Percentiles rank a stretch among this genome's conserved stretches.
Evolutionary conservation across 192 early-diverging fungal genomes (phyloP).

Genomic region (Geranomyces variabilis): DNA sequence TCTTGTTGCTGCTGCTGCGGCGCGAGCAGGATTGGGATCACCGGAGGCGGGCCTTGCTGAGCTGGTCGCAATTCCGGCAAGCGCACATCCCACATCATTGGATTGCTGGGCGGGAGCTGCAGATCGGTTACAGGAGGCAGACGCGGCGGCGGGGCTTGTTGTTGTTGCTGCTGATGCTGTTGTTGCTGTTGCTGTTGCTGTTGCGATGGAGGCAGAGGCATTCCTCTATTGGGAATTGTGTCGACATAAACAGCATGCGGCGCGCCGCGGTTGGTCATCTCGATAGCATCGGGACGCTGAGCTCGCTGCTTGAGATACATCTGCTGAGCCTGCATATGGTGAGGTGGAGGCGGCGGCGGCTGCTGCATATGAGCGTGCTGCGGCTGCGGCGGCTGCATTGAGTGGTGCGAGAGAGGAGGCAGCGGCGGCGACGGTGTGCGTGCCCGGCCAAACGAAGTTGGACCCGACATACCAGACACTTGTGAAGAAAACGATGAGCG

Average conservation of each 20-base stretch:
- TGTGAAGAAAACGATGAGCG: constrained; percentile 7
- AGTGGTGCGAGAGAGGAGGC: background rate
- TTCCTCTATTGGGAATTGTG: no score
- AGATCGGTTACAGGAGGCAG: background rate
- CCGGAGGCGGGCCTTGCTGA: background rate
- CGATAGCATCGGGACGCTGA: no score
- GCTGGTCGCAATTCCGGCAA: background rate
- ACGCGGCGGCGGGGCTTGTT: background rate
- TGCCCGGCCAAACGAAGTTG: background rate
- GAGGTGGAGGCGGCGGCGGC: background rate
- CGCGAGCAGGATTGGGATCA: background rate
- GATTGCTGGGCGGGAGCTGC: background rate
- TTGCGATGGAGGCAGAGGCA: background rate
- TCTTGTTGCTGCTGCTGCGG: background rate
- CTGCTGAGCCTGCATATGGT: background rate
- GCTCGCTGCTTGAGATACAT: no score
- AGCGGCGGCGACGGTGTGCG: constrained; percentile 5
- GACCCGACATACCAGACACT: background rate
- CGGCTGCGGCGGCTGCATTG: background rate
- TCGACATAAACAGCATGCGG: no score
- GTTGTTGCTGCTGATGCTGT: background rate
- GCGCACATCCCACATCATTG: constrained; percentile 1
- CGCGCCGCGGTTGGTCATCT: no score
- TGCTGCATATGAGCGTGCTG: background rate
- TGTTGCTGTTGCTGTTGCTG: background rate